These are phyloP conservation scores for Penicillium simplicissimum DNA, from an alignment of 495 filamentous ascomycete species.

Conservation along the genomic window DNA sequence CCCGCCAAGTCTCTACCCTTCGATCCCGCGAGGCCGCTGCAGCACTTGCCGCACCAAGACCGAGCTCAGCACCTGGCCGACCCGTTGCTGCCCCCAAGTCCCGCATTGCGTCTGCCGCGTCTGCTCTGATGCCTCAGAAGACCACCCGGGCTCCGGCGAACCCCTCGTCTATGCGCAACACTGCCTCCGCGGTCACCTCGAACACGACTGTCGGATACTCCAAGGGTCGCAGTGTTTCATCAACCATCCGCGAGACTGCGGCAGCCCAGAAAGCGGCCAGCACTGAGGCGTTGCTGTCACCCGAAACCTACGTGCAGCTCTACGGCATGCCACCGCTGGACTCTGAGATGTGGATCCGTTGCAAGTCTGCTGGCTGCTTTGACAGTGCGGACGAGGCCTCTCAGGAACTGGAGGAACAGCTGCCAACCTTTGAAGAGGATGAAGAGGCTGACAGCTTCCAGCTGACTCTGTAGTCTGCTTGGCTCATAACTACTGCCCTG, in stretches of 20 bases:
- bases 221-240: slow-evolving; percentile 68
- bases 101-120: slow-evolving; percentile 35
- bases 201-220: slow-evolving; percentile 79
- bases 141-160: slow-evolving; percentile 40
- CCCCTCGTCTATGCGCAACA: slow-evolving; percentile 55
- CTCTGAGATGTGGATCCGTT: slow-evolving; percentile 46
- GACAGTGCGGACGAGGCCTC: slow-evolving; percentile 29
- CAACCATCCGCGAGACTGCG: slow-evolving; percentile 39
- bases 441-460: slow-evolving; percentile 47
- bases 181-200: slow-evolving; percentile 65
- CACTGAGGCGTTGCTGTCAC: slow-evolving; percentile 34
- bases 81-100: slow-evolving; percentile 44
- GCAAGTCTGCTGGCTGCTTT: slow-evolving; percentile 41
- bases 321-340: slow-evolving; percentile 43
- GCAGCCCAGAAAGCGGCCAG: slow-evolving; percentile 20
- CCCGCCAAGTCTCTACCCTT: slow-evolving; percentile 43
- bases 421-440: slow-evolving; percentile 42
- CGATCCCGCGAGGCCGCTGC: slow-evolving; percentile 56
- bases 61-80: slow-evolving; percentile 34
- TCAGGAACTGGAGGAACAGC: slow-evolving; percentile 28
- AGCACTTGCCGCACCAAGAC: slow-evolving; percentile 49
- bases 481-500: background rate
- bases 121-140: slow-evolving; percentile 45
- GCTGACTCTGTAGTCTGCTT: slow-evolving; percentile 37
- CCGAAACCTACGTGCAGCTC: slow-evolving; percentile 46